phyloP scores from a whole-genome alignment of 164 flowering plant species.

The Aristolochia californica region DNA sequence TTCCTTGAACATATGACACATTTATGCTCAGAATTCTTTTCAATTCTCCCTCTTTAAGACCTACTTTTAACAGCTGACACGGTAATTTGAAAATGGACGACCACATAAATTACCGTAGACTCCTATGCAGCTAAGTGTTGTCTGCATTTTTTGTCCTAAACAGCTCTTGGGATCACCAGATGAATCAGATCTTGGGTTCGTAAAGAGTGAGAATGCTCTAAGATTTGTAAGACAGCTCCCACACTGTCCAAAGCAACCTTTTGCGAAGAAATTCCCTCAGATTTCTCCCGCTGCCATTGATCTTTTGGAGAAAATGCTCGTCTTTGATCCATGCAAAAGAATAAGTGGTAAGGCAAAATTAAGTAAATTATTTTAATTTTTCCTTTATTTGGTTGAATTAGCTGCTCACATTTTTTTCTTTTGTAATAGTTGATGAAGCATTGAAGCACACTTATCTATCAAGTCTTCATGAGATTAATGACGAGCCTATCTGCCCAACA shows the following conservation, averaged over 20 bases:
- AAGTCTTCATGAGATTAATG: conserved; percentile 85
- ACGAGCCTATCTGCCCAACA: conserved; percentile 67
- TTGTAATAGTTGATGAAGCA: conserved; percentile 68
- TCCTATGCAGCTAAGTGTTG: too few species aligned
- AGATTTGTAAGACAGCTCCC: conserved; percentile 37
- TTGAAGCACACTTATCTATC: conserved; percentile 64
- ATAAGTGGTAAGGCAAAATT: conserved; percentile 49
- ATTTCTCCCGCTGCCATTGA: conserved; percentile 60
- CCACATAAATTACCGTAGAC: too few species aligned
- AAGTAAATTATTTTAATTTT: not conserved
- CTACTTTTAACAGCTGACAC: too few species aligned
- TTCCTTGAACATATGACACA: too few species aligned
- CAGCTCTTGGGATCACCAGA: conserved; percentile 49
- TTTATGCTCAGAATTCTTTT: too few species aligned
- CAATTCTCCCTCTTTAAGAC: too few species aligned
- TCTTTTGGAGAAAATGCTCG: conserved; percentile 84
- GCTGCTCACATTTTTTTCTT: not conserved
- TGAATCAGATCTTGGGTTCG: conserved; percentile 40
- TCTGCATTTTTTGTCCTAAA: not conserved
- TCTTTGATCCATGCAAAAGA: conserved; percentile 86
- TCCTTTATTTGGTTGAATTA: not conserved
- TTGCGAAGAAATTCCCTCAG: conserved; percentile 48
- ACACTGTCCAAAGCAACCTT: conserved; percentile 37
- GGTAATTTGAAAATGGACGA: too few species aligned
- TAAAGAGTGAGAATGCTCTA: conserved; percentile 41